A percentile compares a stretch with the other conserved stretches of the same genome.
phyloP scores from a whole-genome alignment of 75 land plant genomes.

The Larix kaempferi region DNA sequence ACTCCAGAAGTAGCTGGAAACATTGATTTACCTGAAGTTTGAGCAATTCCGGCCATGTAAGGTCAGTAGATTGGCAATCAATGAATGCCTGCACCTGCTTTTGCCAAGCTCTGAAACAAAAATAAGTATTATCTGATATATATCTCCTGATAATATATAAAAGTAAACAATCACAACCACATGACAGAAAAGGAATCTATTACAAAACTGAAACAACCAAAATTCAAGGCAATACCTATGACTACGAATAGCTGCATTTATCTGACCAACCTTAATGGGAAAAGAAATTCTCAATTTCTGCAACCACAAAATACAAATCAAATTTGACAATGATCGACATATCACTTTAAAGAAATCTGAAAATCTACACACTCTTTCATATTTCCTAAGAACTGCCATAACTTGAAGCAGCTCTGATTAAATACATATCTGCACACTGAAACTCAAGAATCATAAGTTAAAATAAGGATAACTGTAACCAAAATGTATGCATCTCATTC shows the following conservation, averaged over 20 bases:
- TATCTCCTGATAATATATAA: not conserved
- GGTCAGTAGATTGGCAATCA: not conserved
- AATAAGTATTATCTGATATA: not conserved
- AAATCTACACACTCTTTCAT: too few species aligned
- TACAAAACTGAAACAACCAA: not conserved
- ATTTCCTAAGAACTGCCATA: too few species aligned
- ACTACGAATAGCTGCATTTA: not conserved
- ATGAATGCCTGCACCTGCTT: conserved; percentile 1
- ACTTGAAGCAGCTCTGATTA: too few species aligned
- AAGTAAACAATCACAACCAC: not conserved
- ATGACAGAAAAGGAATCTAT: too few species aligned
- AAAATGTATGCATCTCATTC: too few species aligned
- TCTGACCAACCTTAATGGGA: not conserved
- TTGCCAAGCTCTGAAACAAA: conserved; percentile 6
- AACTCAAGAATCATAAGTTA: too few species aligned
- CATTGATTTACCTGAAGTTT: not conserved
- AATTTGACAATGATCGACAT: too few species aligned
- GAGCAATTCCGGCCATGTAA: conserved; percentile 8
- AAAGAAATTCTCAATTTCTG: conserved; percentile 12
- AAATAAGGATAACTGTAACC: too few species aligned
- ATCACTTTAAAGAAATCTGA: too few species aligned
- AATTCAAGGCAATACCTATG: conserved; percentile 8
- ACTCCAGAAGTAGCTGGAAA: too few species aligned
- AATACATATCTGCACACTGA: too few species aligned
- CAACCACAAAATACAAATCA: not conserved